Evolutionary conservation across 2,329 filamentous ascomycete genomes (phyloP).

Genomic region (Xylaria sp.): DNA sequence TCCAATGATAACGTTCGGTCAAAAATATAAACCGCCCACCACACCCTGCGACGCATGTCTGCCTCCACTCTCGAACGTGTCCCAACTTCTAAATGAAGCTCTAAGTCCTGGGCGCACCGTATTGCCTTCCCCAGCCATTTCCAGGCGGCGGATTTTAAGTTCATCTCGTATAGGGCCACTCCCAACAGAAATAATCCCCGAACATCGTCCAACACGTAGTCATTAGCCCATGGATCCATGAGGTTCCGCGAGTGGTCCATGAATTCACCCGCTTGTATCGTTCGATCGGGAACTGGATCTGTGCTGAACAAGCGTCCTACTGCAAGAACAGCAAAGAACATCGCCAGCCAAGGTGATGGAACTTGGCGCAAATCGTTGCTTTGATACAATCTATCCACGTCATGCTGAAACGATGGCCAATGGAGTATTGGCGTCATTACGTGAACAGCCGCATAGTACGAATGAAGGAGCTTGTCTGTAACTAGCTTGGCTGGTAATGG

Average conservation of each 20-base stretch:
- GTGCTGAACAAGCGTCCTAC: constrained; percentile 80
- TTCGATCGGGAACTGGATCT: constrained; percentile 64
- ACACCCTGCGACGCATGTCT: constrained; percentile 87
- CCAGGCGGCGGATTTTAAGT: constrained; percentile 85
- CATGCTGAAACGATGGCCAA: constrained; percentile 82
- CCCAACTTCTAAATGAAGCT: constrained; percentile 79
- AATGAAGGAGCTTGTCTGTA: constrained; percentile 76
- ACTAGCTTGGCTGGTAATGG: constrained; percentile 75
- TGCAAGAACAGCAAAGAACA: constrained; percentile 86
- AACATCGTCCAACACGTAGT: constrained; percentile 79
- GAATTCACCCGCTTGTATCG: constrained; percentile 67
- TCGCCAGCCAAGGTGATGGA: constrained; percentile 76
- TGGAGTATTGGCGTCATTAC: constrained; percentile 86
- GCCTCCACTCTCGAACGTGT: constrained; percentile 79
- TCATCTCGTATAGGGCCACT: constrained; percentile 85
- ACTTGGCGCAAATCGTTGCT: constrained; percentile 68
- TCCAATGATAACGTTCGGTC: constrained; percentile 86
- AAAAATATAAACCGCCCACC: constrained; percentile 94
- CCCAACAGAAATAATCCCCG: constrained; percentile 77
- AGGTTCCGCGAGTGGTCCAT: constrained; percentile 76
- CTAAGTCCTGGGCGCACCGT: constrained; percentile 83
- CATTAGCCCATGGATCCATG: constrained; percentile 84
- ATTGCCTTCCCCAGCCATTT: constrained; percentile 85
- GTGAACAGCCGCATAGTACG: constrained; percentile 82
- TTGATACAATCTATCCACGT: constrained; percentile 81